Evolutionary conservation across 495 filamentous ascomycete species (phyloP), one percentile per base, ranked within the genome.

Genomic region (Barbatosphaeria neglecta): DNA sequence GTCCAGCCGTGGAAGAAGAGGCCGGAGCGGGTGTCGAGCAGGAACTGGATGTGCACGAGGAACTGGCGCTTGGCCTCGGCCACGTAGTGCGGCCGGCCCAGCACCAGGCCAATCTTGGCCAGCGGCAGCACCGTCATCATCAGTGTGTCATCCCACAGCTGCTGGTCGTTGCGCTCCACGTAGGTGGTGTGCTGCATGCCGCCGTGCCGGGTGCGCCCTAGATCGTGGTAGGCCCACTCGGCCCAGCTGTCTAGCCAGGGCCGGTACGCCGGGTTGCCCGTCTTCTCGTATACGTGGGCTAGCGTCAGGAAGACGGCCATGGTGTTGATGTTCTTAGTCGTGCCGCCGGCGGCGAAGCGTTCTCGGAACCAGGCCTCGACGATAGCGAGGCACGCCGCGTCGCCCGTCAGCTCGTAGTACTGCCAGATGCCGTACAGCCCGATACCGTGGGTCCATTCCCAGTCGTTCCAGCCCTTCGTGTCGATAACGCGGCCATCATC

Each of bases 371-470:
- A 87, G 35, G 74, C 71, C 46, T 81, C 74, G 50, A 86, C 83
- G 45, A 80, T 74, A 19, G 61, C 52, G 1, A 83, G 66, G 15
- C 73, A 60, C 4, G 58, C 57, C 13, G 53, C 50, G 39, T 78
- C 72, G 18, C 72, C 75, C 0, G 80, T 84, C 27, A 86, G 56
- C 39, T 75, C 72, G 66, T 85, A 79, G 69, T 86, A 86, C 44
- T 84, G 76, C 77, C 78, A 87, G 40, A 87, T 72, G n/a, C 83
- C 82, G 57, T 86, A 86, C 5, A 87, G 72, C 0, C 83, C 83
- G 48, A 87, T 76, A 6, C 83, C 83, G 59, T 87, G 83, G 4
- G 83, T 87, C 83, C 83, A 87, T 68, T 87, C 83, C 83, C 83
- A 87, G 50, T 77, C 80, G 35, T 75, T 61, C 83, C 83, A 87